Base-by-base conservation (phyloP, 1,284 basidiomycete species). In the Dichomitus squalens region DNA sequence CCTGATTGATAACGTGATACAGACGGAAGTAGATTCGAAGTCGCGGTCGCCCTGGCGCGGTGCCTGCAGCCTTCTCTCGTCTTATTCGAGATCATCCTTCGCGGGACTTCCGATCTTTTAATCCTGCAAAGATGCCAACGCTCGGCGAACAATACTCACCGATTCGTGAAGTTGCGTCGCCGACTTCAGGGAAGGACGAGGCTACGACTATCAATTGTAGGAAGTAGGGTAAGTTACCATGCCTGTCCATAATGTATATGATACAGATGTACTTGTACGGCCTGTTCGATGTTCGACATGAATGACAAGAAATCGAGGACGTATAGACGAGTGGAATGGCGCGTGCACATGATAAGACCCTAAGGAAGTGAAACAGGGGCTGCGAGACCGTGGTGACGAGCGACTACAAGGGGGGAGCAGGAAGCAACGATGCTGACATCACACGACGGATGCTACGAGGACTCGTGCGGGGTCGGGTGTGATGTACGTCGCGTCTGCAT, bases 381-480 rank as follows among this genome's bases (percentile, higher is more conserved):
- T 23, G 34, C 47, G 39, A 52, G 27, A 47, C 29, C 21, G 43
- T 23, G 14, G n/a, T n/a, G n/a, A n/a, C n/a, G n/a, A n/a, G n/a
- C n/a, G n/a, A n/a, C n/a, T n/a, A n/a, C n/a, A 46, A 52, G 12
- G 39, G 23, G 48, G 43, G 34, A 36, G 46, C 11, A 29, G 40
- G 18, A 16, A 53, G 36, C 38, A 46, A 34, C 34, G 36, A 25
- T 36, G 29, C 31, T 11, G n/a, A 33, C 18, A 44, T 27, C 41
- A 29, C 16, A 44, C n/a, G 41, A 29, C 29, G 20, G 20, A 11
- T 7, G 11, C 29, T 33, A 9, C n/a, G n/a, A 21, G 44, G 31
- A 47, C 31, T 47, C 20, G 31, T 34, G 44, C 4, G 35, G 39
- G 52, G 41, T 40, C 49, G 54, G 59, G 56, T 58, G 57, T 60